Percentiles rank a stretch among this genome's conserved stretches.
Conservation (phyloP, 805 yeast species). For the Alloascoidea hylecoeti region DNA sequence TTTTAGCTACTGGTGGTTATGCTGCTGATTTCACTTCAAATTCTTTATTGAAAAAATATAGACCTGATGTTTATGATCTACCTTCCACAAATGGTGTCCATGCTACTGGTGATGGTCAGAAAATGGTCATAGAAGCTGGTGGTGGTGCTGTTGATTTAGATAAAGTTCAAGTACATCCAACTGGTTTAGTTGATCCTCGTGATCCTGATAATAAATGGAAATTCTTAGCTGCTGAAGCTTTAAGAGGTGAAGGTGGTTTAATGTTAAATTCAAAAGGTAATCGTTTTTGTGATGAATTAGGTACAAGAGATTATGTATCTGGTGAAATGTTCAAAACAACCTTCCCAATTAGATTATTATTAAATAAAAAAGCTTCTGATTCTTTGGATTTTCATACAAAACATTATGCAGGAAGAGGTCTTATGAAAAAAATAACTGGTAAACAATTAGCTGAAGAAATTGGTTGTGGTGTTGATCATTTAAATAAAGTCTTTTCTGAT, state of each 20-base stretch:
- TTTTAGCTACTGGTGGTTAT: constrained; percentile 53
- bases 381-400: constrained; percentile 35
- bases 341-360: constrained; percentile 32
- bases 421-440: constrained; percentile 34
- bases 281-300: constrained; percentile 46
- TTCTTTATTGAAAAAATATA: constrained; percentile 35
- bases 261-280: constrained; percentile 36
- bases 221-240: constrained; percentile 51
- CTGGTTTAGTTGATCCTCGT: constrained; percentile 42
- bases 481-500: constrained; percentile 20
- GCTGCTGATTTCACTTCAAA: constrained; percentile 44
- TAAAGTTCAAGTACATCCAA: constrained; percentile 56
- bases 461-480: constrained; percentile 17
- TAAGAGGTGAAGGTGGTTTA: constrained; percentile 54
- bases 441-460: constrained; percentile 27
- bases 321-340: constrained; percentile 35
- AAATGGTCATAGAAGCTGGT: constrained; percentile 25
- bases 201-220: constrained; percentile 35
- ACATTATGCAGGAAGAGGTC: constrained; percentile 40
- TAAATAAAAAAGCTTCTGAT: constrained; percentile 30
- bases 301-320: constrained; percentile 45
- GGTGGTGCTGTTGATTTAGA: constrained; percentile 50
- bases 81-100: constrained; percentile 51
- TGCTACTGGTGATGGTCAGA: constrained; percentile 53
- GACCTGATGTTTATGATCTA: constrained; percentile 41